Evolutionary conservation across 2,329 filamentous ascomycete species (phyloP), one percentile per base, ranked within the genome.

Genomic region (Ceratocystis variospora): DNA sequence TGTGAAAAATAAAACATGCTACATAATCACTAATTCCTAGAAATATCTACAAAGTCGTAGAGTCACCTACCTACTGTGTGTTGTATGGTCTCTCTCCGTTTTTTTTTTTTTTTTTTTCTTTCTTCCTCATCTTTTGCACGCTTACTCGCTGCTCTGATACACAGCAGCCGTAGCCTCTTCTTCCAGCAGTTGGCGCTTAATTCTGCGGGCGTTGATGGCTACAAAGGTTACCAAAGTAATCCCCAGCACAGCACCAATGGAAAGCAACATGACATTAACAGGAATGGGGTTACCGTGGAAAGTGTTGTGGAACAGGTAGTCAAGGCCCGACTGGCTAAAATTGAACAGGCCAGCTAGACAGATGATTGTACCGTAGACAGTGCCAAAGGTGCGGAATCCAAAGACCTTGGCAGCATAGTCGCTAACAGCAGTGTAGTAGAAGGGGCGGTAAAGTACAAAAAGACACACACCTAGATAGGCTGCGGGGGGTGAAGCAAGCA

Each of bases 371-470:
- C 91, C 91, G 75, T 96, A 96, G n/a, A 96, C 90, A 67, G 89
- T 96, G 59, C 91, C 92, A 71, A 96, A 96, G 0, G 90, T 96
- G 68, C 86, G 82, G 76, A 96, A 96, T 17, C 91, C 91, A 73
- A 96, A 96, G 45, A 96, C 90, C 76, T 96, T 96, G 68, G 90
- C 90, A 22, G 85, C 83, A 74, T 95, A 96, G 76, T 96, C 91
- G 67, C 87, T 93, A 67, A 96, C 89, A 6, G 90, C 85, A 0
- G 90, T 95, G 77, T 96, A 96, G 76, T 96, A 96, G 37, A 96
- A 85, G 0, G 92, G 91, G 0, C 91, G 84, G 72, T 94, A 92
- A 25, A 96, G 75, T 10, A 94, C 89, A 72, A 96, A 96, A 8
- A 96, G 81, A 59, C 80, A 77, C 64, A 96, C 79, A 70, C 92